Evolutionary conservation across 805 yeast genomes (phyloP).

Genomic region (Candida broadrunensis): DNA sequence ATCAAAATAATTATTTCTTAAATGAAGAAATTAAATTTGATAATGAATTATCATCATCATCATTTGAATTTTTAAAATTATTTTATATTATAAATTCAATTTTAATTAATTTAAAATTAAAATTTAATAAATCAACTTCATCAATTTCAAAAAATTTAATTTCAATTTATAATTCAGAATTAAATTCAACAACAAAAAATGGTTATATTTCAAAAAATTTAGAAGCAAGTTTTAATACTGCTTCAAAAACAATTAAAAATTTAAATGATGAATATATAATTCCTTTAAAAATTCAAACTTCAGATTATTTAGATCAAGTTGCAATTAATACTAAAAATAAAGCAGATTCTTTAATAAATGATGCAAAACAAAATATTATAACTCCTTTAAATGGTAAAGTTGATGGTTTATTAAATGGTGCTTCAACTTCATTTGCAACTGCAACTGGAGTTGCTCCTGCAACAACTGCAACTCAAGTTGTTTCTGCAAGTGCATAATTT

Average conservation of each 20-base stretch:
- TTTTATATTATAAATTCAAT: neutral
- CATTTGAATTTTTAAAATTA: constrained; percentile 12
- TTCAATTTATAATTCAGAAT: constrained; percentile 33
- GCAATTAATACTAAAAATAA: constrained; percentile 31
- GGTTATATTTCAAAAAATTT: constrained; percentile 30
- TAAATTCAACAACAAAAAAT: constrained; percentile 17
- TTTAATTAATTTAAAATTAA: neutral
- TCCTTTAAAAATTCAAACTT: constrained; percentile 39
- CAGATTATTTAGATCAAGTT: constrained; percentile 34
- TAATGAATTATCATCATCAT: constrained; percentile 12
- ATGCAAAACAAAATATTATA: constrained; percentile 14
- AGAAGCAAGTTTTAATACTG: constrained; percentile 33
- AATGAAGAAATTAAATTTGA: neutral
- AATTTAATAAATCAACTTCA: constrained; percentile 4
- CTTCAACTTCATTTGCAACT: constrained; percentile 8
- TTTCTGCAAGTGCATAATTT: constrained; percentile 20
- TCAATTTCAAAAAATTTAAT: constrained; percentile 22
- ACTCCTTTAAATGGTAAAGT: neutral
- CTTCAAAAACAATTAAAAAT: constrained; percentile 26
- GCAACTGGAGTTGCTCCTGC: constrained; percentile 1
- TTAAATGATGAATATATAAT: constrained; percentile 35
- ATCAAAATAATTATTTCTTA: neutral
- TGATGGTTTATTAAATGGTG: constrained; percentile 9
- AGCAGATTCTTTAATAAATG: constrained; percentile 27
- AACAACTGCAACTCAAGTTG: constrained; percentile 5